A percentile compares a stretch with the other conserved stretches of the same genome.
These are phyloP conservation scores for Cnidoscolus chayamansa DNA, from an alignment of 441 rosid species.

Conservation along the genomic window DNA sequence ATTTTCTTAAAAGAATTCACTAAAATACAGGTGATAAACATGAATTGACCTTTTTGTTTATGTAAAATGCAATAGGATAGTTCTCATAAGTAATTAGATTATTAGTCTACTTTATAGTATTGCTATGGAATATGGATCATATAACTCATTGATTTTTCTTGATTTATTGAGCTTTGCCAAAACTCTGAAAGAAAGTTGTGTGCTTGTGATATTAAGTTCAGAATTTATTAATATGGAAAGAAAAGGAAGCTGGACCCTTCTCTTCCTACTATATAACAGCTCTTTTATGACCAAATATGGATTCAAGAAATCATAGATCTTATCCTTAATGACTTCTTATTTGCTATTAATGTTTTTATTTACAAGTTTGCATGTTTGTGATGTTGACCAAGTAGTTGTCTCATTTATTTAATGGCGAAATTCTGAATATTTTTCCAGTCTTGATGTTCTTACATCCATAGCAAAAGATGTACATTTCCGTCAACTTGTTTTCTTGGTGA, in stretches of 20 bases:
- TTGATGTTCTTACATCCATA: conserved; percentile 97
- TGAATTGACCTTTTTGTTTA: neutral
- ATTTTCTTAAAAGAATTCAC: neutral
- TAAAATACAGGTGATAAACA: neutral
- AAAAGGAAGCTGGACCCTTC: neutral
- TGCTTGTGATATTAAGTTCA: neutral
- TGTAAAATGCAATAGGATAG: neutral
- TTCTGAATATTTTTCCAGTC: conserved; percentile 51
- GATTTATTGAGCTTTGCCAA: neutral
- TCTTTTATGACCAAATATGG: neutral
- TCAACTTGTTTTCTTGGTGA: conserved; percentile 88
- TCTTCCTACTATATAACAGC: neutral
- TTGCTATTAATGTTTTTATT: neutral
- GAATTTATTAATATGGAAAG: neutral
- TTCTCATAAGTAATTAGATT: neutral
- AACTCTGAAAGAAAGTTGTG: neutral
- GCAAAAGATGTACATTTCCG: conserved; percentile 92
- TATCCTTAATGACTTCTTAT: neutral
- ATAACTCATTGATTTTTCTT: neutral
- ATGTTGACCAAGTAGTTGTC: neutral
- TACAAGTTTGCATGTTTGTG: neutral
- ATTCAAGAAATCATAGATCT: neutral
- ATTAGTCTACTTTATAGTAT: neutral
- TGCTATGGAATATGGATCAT: too few species aligned
- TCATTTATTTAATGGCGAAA: neutral